Percentiles rank a stretch among this genome's conserved stretches.
These are phyloP conservation scores for Phlyctochytrium planicorne DNA, from an alignment of 192 early-diverging fungal genomes.

Conservation along the genomic window DNA sequence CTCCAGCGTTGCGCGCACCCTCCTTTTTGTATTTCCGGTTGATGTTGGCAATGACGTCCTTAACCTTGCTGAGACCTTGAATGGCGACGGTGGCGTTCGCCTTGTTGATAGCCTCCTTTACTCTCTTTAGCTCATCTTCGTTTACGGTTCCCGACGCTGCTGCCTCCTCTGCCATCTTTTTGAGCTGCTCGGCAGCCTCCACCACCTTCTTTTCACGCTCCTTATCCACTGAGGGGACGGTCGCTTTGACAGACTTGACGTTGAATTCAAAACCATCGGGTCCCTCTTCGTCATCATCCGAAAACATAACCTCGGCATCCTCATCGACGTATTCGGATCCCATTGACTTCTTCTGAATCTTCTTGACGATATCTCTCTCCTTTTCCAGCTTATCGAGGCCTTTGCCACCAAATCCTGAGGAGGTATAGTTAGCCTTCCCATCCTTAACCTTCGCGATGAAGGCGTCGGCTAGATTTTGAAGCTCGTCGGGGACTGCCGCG, in stretches of 20 bases:
- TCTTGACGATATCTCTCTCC: constrained; percentile 84
- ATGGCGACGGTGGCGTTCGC: constrained; percentile 53
- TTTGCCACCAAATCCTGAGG: constrained; percentile 94
- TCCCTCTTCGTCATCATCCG: constrained; percentile 21
- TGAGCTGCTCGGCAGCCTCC: constrained; percentile 15
- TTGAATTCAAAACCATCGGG: constrained; percentile 21
- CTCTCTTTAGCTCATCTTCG: constrained; percentile 46
- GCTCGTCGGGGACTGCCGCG: constrained; percentile 68
- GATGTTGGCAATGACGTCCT: constrained; percentile 58
- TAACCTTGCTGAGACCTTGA: constrained; percentile 48
- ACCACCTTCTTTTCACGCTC: constrained; percentile 24
- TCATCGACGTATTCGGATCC: constrained; percentile 64
- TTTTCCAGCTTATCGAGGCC: constrained; percentile 93
- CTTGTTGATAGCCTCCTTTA: constrained; percentile 57
- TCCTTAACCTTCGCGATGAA: constrained; percentile 79
- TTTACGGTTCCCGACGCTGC: constrained; percentile 39
- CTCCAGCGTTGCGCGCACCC: constrained; percentile 29
- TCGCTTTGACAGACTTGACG: constrained; percentile 20
- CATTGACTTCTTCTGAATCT: constrained; percentile 84
- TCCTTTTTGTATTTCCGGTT: constrained; percentile 50
- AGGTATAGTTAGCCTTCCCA: constrained; percentile 66
- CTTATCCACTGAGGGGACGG: constrained; percentile 21
- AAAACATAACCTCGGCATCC: constrained; percentile 52
- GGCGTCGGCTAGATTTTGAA: constrained; percentile 75
- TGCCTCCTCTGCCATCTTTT: constrained; percentile 25